Evolutionary conservation across 2,329 filamentous ascomycete species (phyloP).

Genomic region (Cercospora sp.): DNA sequence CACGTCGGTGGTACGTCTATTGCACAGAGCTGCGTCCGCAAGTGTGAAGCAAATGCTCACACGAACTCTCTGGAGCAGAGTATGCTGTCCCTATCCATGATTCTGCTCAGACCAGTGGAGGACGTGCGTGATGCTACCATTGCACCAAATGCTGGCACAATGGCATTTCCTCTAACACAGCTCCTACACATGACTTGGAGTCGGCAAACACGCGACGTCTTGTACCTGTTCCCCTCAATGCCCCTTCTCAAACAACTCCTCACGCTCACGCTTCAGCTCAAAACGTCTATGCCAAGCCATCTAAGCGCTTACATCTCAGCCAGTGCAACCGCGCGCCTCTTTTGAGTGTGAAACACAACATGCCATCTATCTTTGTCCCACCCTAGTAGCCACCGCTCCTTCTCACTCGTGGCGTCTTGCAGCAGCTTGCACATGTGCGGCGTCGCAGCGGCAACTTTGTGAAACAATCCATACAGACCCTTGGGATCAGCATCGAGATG

Average conservation of each 20-base stretch:
- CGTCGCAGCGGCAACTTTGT: slow-evolving; percentile 4
- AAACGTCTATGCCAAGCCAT: slow-evolving; percentile 1
- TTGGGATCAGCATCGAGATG: slow-evolving; percentile 7
- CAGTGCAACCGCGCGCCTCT: slow-evolving; percentile 15
- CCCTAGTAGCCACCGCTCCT: not conserved
- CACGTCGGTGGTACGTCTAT: not conserved
- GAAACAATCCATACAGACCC: slow-evolving; percentile 10
- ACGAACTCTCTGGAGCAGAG: not conserved
- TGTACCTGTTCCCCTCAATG: not conserved
- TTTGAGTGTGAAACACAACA: slow-evolving; percentile 10
- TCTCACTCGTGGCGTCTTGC: slow-evolving; percentile 11
- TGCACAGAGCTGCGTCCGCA: not conserved
- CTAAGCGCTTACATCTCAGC: slow-evolving; percentile 12
- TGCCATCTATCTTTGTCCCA: slow-evolving; percentile 8
- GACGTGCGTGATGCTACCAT: not conserved
- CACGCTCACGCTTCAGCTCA: not conserved
- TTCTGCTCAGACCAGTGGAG: not conserved
- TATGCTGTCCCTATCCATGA: not conserved
- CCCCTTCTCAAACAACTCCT: not conserved
- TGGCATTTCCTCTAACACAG: not conserved
- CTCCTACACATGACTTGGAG: not conserved
- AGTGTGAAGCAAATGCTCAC: not conserved
- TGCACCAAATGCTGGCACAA: not conserved
- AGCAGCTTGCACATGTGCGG: slow-evolving; percentile 8
- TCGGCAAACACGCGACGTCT: not conserved